These are phyloP conservation scores for Calycina herbarum DNA, from an alignment of 2,329 filamentous ascomycete genomes.

Conservation along the genomic window DNA sequence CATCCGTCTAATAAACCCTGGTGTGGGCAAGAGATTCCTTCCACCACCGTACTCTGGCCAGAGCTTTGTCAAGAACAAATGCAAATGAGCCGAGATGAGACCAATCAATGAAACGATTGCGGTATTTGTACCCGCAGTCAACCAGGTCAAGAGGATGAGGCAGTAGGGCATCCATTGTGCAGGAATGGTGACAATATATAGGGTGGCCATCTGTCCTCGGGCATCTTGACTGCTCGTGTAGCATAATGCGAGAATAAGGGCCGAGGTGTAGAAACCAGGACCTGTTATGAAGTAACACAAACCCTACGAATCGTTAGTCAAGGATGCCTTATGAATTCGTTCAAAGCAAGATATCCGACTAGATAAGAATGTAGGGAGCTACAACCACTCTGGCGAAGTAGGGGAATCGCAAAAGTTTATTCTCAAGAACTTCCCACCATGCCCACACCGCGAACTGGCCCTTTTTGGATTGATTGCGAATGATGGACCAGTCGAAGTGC, in stretches of 20 bases:
- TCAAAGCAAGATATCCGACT: background rate
- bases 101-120: constrained; percentile 70
- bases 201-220: constrained; percentile 70
- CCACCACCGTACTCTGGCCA: constrained; percentile 90
- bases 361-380: constrained; percentile 39
- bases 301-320: constrained; percentile 42
- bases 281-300: constrained; percentile 52
- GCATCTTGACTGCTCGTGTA: constrained; percentile 90
- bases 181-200: constrained; percentile 82
- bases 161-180: constrained; percentile 79
- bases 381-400: constrained; percentile 40
- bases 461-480: constrained; percentile 53
- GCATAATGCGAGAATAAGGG: constrained; percentile 74
- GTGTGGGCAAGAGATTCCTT: constrained; percentile 72
- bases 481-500: constrained; percentile 51
- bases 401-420: constrained; percentile 47
- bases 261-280: constrained; percentile 54
- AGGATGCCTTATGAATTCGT: background rate
- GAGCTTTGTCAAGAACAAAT: constrained; percentile 83
- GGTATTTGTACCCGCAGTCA: constrained; percentile 60
- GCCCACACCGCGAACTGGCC: constrained; percentile 52
- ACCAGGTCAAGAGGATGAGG: constrained; percentile 72
- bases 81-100: constrained; percentile 83
- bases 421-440: constrained; percentile 56
- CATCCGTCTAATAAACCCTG: constrained; percentile 66